Evolutionary conservation across 2,329 filamentous ascomycete species (phyloP).

Genomic region (Nothomitra cinnamomea): DNA sequence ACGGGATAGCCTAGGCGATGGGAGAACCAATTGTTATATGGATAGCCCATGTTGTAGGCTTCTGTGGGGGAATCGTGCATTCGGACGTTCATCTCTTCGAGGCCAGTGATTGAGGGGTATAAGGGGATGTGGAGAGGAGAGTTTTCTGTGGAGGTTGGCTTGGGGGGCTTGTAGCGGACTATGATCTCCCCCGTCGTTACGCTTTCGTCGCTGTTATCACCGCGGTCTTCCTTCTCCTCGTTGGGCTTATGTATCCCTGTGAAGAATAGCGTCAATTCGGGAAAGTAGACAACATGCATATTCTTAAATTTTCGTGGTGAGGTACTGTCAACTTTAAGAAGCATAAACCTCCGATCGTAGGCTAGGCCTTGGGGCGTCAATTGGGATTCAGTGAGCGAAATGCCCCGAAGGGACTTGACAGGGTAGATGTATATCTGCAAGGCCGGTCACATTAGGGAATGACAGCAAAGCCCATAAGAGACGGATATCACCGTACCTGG

Average conservation of each 20-base stretch:
- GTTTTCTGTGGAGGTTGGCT: constrained; percentile 12
- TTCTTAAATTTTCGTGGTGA: constrained; percentile 28
- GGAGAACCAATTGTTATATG: constrained; percentile 50
- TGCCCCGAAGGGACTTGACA: constrained; percentile 49
- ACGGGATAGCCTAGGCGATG: constrained; percentile 44
- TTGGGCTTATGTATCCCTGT: background rate
- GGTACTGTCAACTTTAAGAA: constrained; percentile 33
- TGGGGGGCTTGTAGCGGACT: constrained; percentile 23
- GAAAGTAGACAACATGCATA: constrained; percentile 40
- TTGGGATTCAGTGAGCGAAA: constrained; percentile 34
- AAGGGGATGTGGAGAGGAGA: constrained; percentile 37
- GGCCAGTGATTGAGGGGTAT: constrained; percentile 28
- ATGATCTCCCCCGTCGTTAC: constrained; percentile 17
- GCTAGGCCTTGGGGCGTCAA: constrained; percentile 44
- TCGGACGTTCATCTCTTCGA: constrained; percentile 34
- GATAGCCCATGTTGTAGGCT: constrained; percentile 45
- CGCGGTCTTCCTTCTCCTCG: constrained; percentile 22
- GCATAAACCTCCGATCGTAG: constrained; percentile 53
- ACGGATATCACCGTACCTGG: constrained; percentile 14
- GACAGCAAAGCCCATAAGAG: background rate
- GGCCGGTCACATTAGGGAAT: background rate
- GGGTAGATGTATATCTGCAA: constrained; percentile 52
- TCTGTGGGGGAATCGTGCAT: constrained; percentile 41
- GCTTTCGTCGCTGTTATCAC: constrained; percentile 5
- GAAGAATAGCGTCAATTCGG: constrained; percentile 46